Evolutionary conservation across 768 basidiomycete genomes (phyloP).

Genomic region (Hericium erinaceus): DNA sequence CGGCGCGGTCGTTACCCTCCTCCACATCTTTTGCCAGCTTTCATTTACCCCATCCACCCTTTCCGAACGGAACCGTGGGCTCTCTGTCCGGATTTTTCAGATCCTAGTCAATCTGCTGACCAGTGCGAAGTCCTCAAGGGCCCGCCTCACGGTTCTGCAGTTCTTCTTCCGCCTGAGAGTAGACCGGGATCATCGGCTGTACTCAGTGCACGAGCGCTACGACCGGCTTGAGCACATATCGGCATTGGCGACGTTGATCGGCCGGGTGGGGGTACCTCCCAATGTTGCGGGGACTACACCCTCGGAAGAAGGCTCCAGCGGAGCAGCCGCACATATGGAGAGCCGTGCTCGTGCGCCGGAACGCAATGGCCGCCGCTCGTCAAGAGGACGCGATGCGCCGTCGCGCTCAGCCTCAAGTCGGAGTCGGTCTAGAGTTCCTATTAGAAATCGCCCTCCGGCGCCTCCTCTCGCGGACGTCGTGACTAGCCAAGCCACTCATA

Average conservation of each 20-base stretch:
- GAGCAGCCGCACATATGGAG: constrained; percentile 7
- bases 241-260: constrained; percentile 56
- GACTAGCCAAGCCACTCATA: constrained; percentile 24
- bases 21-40: constrained; percentile 61
- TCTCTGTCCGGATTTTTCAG: constrained; percentile 47
- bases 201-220: constrained; percentile 44
- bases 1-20: constrained; percentile 52
- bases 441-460: constrained; percentile 21
- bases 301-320: constrained; percentile 6
- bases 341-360: constrained; percentile 12
- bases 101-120: constrained; percentile 39
- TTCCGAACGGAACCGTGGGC: constrained; percentile 32
- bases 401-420: constrained; percentile 14
- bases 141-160: constrained; percentile 66
- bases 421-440: constrained; percentile 37
- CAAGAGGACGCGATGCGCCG: constrained; percentile 12
- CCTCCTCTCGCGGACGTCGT: constrained; percentile 7
- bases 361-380: constrained; percentile 13
- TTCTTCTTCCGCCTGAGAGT: constrained; percentile 85
- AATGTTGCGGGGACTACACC: constrained; percentile 2
- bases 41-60: constrained; percentile 58
- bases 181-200: constrained; percentile 83
- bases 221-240: constrained; percentile 50
- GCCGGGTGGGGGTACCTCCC: constrained; percentile 31
- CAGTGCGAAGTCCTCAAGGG: constrained; percentile 41